These are phyloP conservation scores for Naganishia liquefaciens DNA, from an alignment of 1,284 basidiomycete genomes.

Conservation along the genomic window DNA sequence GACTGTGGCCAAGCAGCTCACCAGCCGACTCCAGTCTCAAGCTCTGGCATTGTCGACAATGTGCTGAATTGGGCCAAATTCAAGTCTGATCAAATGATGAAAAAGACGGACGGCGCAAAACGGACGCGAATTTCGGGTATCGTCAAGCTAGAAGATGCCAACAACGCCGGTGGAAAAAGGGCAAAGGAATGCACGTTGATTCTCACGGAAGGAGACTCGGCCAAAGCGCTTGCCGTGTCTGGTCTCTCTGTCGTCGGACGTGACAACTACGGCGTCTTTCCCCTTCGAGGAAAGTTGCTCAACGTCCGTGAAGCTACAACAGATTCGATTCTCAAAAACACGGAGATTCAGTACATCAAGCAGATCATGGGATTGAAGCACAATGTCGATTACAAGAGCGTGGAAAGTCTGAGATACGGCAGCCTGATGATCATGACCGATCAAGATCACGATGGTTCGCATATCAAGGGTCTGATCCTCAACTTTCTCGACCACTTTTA, in stretches of 20 bases:
- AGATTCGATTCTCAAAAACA: constrained; percentile 97
- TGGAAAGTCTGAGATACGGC: constrained; percentile 82
- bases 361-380: constrained; percentile 97
- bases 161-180: constrained; percentile 87
- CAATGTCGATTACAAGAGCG: constrained; percentile 79
- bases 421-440: constrained; percentile 99
- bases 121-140: constrained; percentile 88
- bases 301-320: constrained; percentile 97
- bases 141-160: constrained; percentile 93
- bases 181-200: constrained; percentile 90
- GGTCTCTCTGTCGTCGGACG: constrained; percentile 93
- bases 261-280: constrained; percentile 97
- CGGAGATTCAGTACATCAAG: constrained; percentile 96
- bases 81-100: constrained; percentile 93
- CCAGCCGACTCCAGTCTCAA: constrained; percentile 64
- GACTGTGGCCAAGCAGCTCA: constrained; percentile 1
- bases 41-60: constrained; percentile 88
- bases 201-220: constrained; percentile 98
- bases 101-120: constrained; percentile 95
- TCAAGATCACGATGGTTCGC: constrained; percentile 99
- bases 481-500: constrained; percentile 98
- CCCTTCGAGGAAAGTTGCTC: constrained; percentile 91
- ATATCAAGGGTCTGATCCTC: constrained; percentile 98
- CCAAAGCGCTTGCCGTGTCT: constrained; percentile 93
- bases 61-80: constrained; percentile 94